Evolutionary conservation across 1,284 basidiomycete species (phyloP).

Genomic region (Sutorius eximius): DNA sequence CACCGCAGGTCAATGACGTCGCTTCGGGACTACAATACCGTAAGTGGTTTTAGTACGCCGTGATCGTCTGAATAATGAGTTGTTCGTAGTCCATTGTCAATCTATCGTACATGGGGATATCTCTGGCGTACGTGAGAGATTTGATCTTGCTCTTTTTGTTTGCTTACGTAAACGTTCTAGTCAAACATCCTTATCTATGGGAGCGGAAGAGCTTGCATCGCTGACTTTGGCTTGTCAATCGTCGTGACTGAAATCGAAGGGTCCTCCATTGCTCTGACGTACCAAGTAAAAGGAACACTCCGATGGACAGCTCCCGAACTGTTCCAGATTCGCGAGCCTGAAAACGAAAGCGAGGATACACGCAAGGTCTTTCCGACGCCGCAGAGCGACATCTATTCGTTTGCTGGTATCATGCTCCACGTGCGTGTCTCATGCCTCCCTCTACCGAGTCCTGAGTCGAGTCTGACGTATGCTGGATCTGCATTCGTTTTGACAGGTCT

Average conservation of each 20-base stretch:
- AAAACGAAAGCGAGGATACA: background rate
- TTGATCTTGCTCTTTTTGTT: background rate
- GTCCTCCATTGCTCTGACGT: constrained; percentile 16
- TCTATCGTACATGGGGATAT: constrained; percentile 30
- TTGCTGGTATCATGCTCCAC: constrained; percentile 27
- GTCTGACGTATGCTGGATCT: background rate
- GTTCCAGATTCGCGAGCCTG: background rate
- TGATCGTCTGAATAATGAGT: background rate
- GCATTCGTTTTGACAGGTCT: constrained; percentile 13
- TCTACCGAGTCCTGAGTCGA: background rate
- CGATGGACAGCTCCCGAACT: constrained; percentile 28
- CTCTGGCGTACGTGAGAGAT: constrained; percentile 25
- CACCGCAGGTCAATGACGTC: constrained; percentile 25
- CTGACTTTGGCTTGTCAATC: constrained; percentile 23
- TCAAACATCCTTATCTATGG: constrained; percentile 22
- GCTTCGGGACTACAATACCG: constrained; percentile 29
- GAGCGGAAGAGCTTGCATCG: constrained; percentile 25
- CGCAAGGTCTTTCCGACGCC: constrained; percentile 16
- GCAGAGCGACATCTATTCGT: constrained; percentile 26
- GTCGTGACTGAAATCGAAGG: constrained; percentile 10
- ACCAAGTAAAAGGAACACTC: constrained; percentile 18
- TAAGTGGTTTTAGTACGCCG: background rate
- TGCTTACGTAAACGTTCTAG: constrained; percentile 4
- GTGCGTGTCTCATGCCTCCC: constrained; percentile 7
- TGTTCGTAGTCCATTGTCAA: constrained; percentile 22